Conservation (phyloP, 2,329 filamentous ascomycete species). For the Elsinoe fawcettii region DNA sequence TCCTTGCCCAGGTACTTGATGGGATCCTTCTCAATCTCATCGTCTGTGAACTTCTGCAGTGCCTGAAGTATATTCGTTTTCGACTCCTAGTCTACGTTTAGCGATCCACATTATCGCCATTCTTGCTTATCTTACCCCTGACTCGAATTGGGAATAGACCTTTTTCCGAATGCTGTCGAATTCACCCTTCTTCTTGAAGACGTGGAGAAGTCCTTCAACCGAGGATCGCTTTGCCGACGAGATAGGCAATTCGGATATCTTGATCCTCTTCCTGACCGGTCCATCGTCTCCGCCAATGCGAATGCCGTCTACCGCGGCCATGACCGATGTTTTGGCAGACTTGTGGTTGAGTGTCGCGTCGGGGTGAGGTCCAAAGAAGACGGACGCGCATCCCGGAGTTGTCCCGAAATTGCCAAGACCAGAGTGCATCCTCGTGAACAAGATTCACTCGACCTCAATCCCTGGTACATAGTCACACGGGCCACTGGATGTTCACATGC, state of each 20-base stretch:
- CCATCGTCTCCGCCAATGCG: slow-evolving; percentile 17
- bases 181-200: slow-evolving; percentile 78
- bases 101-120: not conserved
- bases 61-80: slow-evolving; percentile 46
- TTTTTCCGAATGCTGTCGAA: slow-evolving; percentile 72
- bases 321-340: slow-evolving; percentile 11
- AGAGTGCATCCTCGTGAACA: slow-evolving; percentile 7
- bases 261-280: slow-evolving; percentile 51
- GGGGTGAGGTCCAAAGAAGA: not conserved
- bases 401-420: slow-evolving; percentile 10
- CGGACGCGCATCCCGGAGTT: slow-evolving; percentile 3
- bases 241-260: slow-evolving; percentile 67
- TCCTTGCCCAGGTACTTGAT: slow-evolving; percentile 61
- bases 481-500: slow-evolving; percentile 11
- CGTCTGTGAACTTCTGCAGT: slow-evolving; percentile 52
- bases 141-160: slow-evolving; percentile 66
- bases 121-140: slow-evolving; percentile 48
- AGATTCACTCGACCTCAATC: not conserved
- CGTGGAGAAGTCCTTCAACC: slow-evolving; percentile 68
- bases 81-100: slow-evolving; percentile 49
- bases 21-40: slow-evolving; percentile 67
- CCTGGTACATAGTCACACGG: slow-evolving; percentile 12
- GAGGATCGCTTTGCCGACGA: slow-evolving; percentile 63
- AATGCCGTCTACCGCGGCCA: slow-evolving; percentile 18
- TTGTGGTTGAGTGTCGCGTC: not conserved